Evolutionary conservation across 306 rosid genomes (phyloP).

Genomic region (Dryas octopetala): DNA sequence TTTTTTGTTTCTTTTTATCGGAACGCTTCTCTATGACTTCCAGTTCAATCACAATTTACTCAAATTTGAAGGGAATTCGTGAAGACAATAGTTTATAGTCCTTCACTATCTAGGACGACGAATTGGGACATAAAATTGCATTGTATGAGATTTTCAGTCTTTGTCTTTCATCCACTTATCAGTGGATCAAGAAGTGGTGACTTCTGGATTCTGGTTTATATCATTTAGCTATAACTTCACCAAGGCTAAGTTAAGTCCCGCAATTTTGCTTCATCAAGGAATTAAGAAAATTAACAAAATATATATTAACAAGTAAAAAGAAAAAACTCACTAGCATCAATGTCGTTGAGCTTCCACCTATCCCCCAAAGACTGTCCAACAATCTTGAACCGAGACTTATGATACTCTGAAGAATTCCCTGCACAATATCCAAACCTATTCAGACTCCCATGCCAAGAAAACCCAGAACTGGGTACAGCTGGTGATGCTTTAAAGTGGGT

Average conservation of each 20-base stretch:
- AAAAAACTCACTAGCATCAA: slow-evolving; percentile 52
- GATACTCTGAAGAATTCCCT: slow-evolving; percentile 32
- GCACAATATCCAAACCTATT: slow-evolving; percentile 32
- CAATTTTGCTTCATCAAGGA: too few relatives aligned
- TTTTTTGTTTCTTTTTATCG: too few relatives aligned
- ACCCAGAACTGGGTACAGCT: slow-evolving; percentile 31
- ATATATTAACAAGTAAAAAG: neutral
- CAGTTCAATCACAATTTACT: neutral
- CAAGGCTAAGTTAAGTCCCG: too few relatives aligned
- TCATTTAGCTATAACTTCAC: too few relatives aligned
- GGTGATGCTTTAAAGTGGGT: slow-evolving; percentile 41
- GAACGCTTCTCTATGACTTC: neutral
- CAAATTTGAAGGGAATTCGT: neutral
- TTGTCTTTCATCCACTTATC: too few relatives aligned
- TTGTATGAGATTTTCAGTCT: too few relatives aligned
- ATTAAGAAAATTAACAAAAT: too few relatives aligned
- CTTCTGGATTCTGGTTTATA: too few relatives aligned
- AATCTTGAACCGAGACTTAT: slow-evolving; percentile 55
- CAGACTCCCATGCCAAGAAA: slow-evolving; percentile 32
- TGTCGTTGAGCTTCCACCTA: slow-evolving; percentile 64
- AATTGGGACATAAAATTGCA: too few relatives aligned
- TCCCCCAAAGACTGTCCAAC: slow-evolving; percentile 58
- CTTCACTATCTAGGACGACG: neutral
- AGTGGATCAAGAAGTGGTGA: neutral
- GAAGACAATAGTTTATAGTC: neutral